Percentiles rank a stretch among this genome's conserved stretches.
Evolutionary conservation across 257 asterid species (phyloP).

Genomic region (Anisodus tanguticus): DNA sequence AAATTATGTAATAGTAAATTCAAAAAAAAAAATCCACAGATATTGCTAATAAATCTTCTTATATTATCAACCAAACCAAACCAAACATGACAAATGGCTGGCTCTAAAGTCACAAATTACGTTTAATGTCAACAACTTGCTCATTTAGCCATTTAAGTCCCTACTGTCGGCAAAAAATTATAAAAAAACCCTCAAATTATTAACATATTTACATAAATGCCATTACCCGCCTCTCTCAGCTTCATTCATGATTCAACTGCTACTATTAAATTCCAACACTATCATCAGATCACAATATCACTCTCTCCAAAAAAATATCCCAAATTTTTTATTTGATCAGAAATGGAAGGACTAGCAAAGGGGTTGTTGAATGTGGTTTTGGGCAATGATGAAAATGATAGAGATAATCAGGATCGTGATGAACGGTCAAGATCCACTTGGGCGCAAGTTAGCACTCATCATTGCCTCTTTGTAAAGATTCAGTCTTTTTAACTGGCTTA

Average conservation of each 20-base stretch:
- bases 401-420: constrained; percentile 38
- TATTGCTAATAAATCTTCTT: background rate
- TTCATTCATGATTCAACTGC: constrained; percentile 33
- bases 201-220: constrained; percentile 6
- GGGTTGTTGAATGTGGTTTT: constrained; percentile 64
- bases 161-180: constrained; percentile 18
- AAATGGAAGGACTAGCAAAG: constrained; percentile 74
- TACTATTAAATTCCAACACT: background rate
- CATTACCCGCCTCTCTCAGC: constrained; percentile 31
- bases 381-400: constrained; percentile 44
- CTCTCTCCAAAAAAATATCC: background rate
- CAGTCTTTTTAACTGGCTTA: constrained; percentile 21
- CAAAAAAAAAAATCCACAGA: background rate
- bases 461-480: background rate
- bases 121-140: background rate
- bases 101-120: too few species aligned
- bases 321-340: background rate
- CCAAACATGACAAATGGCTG: background rate
- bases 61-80: background rate
- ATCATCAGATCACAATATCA: constrained; percentile 15
- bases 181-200: constrained; percentile 25
- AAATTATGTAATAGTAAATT: too few species aligned
- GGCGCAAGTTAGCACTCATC: constrained; percentile 65
- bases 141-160: constrained; percentile 2
- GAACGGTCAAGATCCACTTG: constrained; percentile 78